These are phyloP conservation scores for Arctium minus DNA, from an alignment of 129 eudicot species.

Conservation along the genomic window DNA sequence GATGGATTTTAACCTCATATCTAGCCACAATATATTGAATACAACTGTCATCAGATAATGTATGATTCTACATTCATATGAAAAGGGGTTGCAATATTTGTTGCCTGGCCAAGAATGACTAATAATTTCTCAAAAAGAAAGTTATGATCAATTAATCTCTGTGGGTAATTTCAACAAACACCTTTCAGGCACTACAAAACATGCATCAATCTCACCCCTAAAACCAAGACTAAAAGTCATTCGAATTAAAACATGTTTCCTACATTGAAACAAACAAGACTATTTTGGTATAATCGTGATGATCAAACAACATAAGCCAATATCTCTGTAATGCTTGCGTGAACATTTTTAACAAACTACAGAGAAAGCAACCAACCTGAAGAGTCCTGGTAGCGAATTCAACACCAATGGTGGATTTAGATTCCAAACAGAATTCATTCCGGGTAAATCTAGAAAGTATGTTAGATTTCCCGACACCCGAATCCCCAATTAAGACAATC, in stretches of 20 bases:
- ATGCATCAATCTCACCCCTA: background rate
- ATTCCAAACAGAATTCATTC: constrained; percentile 86
- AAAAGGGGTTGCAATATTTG: background rate
- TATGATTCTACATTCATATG: background rate
- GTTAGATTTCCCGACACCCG: constrained; percentile 95
- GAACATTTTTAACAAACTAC: background rate
- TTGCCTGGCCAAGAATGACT: background rate
- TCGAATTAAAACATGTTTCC: too few relatives aligned
- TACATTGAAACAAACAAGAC: background rate
- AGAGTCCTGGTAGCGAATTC: constrained; percentile 91
- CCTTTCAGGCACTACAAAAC: constrained; percentile 3
- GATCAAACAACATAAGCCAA: background rate
- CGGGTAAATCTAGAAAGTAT: constrained; percentile 86
- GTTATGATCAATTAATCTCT: background rate
- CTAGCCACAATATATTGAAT: background rate
- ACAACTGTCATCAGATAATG: background rate
- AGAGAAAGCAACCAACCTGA: constrained; percentile 42
- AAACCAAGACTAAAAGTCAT: background rate
- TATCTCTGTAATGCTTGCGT: background rate
- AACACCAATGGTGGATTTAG: constrained; percentile 94
- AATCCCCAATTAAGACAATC: constrained; percentile 84
- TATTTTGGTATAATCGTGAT: background rate
- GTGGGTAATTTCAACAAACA: constrained; percentile 17
- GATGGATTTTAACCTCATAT: background rate
- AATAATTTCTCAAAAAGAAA: background rate